A percentile compares a stretch with the other conserved stretches of the same genome.
Evolutionary conservation across 768 basidiomycete species (phyloP).

Genomic region (Pisolithus orientalis): DNA sequence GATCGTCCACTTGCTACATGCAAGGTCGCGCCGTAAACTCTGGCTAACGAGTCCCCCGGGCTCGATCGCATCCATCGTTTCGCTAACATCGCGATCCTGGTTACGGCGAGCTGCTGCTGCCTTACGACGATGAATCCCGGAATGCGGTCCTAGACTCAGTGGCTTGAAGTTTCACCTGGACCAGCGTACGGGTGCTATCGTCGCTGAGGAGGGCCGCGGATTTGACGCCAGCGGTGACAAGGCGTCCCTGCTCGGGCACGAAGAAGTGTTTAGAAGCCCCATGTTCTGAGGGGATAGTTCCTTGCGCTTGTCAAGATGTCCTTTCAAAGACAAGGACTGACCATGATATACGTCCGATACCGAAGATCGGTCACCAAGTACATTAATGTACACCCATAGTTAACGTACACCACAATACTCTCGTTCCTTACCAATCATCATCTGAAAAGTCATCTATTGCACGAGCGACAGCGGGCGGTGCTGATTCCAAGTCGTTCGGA

Average conservation of each 20-base stretch:
- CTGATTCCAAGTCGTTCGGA: slow-evolving; percentile 9
- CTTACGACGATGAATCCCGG: slow-evolving; percentile 45
- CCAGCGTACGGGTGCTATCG: slow-evolving; percentile 51
- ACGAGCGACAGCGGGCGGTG: neutral
- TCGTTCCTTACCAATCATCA: slow-evolving; percentile 19
- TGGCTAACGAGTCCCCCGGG: slow-evolving; percentile 52
- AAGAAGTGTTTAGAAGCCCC: slow-evolving; percentile 2
- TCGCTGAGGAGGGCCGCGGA: slow-evolving; percentile 42
- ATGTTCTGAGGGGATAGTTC: slow-evolving; percentile 3
- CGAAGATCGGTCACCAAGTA: neutral
- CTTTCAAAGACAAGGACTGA: slow-evolving; percentile 1
- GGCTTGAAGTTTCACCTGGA: slow-evolving; percentile 52
- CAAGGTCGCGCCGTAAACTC: slow-evolving; percentile 40
- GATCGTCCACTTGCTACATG: slow-evolving; percentile 42
- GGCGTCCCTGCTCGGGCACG: slow-evolving; percentile 10
- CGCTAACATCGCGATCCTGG: slow-evolving; percentile 58
- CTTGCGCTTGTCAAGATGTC: slow-evolving; percentile 1
- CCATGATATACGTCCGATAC: neutral
- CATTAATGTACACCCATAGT: neutral
- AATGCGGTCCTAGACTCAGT: slow-evolving; percentile 42
- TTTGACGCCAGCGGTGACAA: slow-evolving; percentile 5
- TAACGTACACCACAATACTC: neutral
- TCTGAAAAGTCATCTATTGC: slow-evolving; percentile 22
- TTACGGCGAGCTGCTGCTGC: slow-evolving; percentile 54
- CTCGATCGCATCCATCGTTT: slow-evolving; percentile 49